These are phyloP conservation scores for Calocera viscosa DNA, from an alignment of 768 basidiomycete species.

Conservation along the genomic window DNA sequence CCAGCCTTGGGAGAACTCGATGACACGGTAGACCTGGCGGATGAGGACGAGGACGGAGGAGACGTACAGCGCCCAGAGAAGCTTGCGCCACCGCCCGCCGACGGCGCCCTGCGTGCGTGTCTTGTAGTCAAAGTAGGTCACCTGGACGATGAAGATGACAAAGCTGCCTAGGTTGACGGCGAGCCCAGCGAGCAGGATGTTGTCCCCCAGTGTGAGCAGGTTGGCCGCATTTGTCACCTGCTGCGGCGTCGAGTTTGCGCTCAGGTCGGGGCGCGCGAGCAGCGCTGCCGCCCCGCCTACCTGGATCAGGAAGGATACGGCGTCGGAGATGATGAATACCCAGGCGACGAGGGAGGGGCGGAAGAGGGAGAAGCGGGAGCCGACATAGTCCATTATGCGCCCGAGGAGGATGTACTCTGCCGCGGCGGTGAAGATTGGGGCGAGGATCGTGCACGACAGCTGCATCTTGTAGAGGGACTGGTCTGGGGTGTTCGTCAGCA, in stretches of 20 bases:
- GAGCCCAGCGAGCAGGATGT: background rate
- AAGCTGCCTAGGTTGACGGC: background rate
- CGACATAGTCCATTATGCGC: constrained; percentile 41
- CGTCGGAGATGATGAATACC: constrained; percentile 50
- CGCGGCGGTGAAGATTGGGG: constrained; percentile 1
- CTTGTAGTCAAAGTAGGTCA: constrained; percentile 1
- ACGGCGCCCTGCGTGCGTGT: background rate
- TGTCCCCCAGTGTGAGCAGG: background rate
- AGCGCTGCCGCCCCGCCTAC: constrained; percentile 21
- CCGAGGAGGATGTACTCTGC: constrained; percentile 55
- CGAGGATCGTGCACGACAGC: background rate
- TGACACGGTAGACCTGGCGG: constrained; percentile 47
- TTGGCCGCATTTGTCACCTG: background rate
- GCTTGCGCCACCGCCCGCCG: background rate
- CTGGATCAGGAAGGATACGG: constrained; percentile 56
- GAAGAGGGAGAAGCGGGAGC: constrained; percentile 39
- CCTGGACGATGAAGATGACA: background rate
- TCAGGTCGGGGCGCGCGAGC: background rate
- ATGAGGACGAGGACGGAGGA: constrained; percentile 22
- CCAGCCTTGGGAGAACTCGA: constrained; percentile 53
- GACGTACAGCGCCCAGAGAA: background rate
- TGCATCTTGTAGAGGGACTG: background rate
- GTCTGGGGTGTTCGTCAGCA: background rate
- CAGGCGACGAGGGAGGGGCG: constrained; percentile 39
- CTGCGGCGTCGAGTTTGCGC: background rate